Evolutionary conservation across 192 early-diverging fungal species (phyloP), one percentile per base, ranked within the genome.

Genomic region (Rhizophagus clarus): DNA sequence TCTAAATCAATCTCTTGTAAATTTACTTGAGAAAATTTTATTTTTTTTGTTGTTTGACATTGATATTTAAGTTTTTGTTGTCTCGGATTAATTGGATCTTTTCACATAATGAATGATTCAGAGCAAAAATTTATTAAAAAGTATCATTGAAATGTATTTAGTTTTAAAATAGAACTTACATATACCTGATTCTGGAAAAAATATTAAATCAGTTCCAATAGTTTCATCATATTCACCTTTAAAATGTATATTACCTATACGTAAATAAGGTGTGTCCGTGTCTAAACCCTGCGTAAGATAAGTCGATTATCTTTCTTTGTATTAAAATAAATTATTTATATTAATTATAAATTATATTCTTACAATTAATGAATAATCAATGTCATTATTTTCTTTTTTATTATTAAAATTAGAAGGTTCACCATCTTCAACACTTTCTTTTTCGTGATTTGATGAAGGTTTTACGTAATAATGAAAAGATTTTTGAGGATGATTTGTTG

Each of bases 161-260:
- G 0, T 66, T 20, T 1, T 40, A 5, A 22, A 66, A 66, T 66
- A 66, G 4, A 40, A 69, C 49, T 56, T 17, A 22, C n/a, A 56
- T 22, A 22, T 70, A 70, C 68, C 68, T 9, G 32, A 5, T 40
- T 45, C 68, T 37, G 31, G 68, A 22, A 31, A 70, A 70, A 70
- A 70, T 37, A 70, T 37, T 31, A 70, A n/a, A 70, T 70, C 68
- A 45, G 68, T 70, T 70, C 68, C 68, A 37, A 70, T 40, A n/a
- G 68, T 37, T 40, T 70, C 68, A 70, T 70, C 68, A 70, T 70
- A 70, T n/a, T 40, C 68, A 6, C 68, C 68, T 37, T 70, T 70
- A 40, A 70, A 70, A 70, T 70, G 32, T 37, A 70, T 70, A 70
- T 40, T 40, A 24, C 68, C 68, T 40, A 70, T 70, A n/a, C 68